Conservation (phyloP, 148 eudicot genomes). For the Vaccinium myrtillus region DNA sequence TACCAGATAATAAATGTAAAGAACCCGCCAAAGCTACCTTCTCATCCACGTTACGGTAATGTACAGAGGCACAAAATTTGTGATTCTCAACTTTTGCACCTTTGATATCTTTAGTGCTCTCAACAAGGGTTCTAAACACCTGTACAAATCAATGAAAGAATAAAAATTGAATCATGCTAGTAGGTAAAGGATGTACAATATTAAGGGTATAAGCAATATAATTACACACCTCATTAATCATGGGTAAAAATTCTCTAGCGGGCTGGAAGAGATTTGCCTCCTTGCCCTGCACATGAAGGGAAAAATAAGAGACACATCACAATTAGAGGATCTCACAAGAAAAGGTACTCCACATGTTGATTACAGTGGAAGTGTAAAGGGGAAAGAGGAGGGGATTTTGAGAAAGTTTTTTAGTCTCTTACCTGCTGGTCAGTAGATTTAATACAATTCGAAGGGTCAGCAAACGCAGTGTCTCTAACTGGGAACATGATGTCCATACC, state of each 20-base stretch:
- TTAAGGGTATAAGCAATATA: neutral
- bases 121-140: constrained; percentile 80
- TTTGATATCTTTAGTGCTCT: constrained; percentile 56
- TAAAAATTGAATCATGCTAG: neutral
- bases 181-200: neutral
- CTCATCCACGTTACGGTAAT: constrained; percentile 93
- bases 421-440: constrained; percentile 58
- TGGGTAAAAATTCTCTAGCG: constrained; percentile 72
- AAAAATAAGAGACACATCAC: neutral
- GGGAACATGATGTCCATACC: constrained; percentile 92
- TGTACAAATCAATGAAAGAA: constrained; percentile 13
- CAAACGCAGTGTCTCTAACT: constrained; percentile 23
- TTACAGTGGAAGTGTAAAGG: neutral
- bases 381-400: no score
- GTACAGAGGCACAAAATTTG: constrained; percentile 86
- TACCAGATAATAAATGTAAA: neutral
- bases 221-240: constrained; percentile 60
- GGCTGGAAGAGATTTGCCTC: constrained; percentile 79
- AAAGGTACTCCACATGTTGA: neutral
- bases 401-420: neutral
- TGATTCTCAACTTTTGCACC: constrained; percentile 86
- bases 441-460: constrained; percentile 29
- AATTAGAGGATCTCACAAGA: neutral
- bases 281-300: constrained; percentile 47
- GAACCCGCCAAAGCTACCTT: constrained; percentile 36